Base-by-base conservation (phyloP, 257 asterid genomes). In the Solanum chmielewskii region DNA sequence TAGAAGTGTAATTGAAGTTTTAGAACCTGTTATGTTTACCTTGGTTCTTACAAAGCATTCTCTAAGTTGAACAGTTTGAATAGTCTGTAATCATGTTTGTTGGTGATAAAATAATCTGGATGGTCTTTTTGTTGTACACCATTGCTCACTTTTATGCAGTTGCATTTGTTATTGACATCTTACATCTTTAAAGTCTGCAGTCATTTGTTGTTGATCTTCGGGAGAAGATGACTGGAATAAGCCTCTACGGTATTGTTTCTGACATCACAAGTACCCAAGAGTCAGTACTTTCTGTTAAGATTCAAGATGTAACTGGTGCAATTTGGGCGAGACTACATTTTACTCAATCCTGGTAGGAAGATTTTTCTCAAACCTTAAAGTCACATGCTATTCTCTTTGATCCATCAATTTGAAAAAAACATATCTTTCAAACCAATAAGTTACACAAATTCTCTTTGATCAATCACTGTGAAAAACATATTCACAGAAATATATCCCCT, bases 211-310 rank as follows among this genome's bases (percentile, higher is more conserved):
- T 86, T 89, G 99, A 94, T 91, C 88, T 96, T 86, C 97, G 87
- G 86, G 98, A 93, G 93, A 97, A 95, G 95, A 97, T 95, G 99
- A 92, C 94, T 80, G 93, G 98, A 88, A 90, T 95, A 88, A 93
- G 98, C 91, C 96, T 97, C 90, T 93, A 94, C 86, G 99, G 96
- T 70, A 85, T 77, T 73, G 93, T 95, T 89, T 90, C 90, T 42
- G 93, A 93, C 89, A 91, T 95, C 86, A 82, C 29, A 90, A 90
- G 88, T 90, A 88, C 91, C 75, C 88, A 94, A 88, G 87, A 82
- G 52, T 90, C 91, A 81, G 87, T 84, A 88, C 91, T 91, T 88
- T 93, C 93, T 78, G 62, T 97, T 90, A 92, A 85, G 88, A 91
- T 97, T 86, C 94, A 91, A 88, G 99, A 97, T 91, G 83, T 90